Evolutionary conservation across 345 rosid genomes (phyloP).

Genomic region (Hibiscus tridactylites): DNA sequence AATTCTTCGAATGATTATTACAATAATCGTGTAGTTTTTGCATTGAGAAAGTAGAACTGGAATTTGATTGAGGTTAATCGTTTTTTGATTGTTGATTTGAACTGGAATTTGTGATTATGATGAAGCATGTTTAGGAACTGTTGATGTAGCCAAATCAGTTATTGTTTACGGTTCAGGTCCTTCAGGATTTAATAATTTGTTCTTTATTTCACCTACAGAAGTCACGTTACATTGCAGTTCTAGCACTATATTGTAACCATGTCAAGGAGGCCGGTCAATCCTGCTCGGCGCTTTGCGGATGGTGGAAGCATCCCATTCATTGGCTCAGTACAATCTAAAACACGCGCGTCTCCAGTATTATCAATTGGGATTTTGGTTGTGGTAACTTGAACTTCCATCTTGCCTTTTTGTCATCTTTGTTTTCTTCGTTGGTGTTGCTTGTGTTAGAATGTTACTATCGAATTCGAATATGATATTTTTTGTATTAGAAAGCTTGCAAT

Average conservation of each 20-base stretch:
- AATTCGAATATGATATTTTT: background rate
- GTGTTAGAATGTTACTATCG: background rate
- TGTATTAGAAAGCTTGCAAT: background rate
- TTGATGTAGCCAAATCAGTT: background rate
- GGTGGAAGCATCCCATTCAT: slow-evolving; percentile 42
- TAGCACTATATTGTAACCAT: slow-evolving; percentile 15
- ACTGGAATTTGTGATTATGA: background rate
- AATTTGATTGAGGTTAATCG: background rate
- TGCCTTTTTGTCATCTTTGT: background rate
- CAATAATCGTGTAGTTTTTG: background rate
- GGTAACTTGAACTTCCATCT: slow-evolving; percentile 27
- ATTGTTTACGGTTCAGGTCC: background rate
- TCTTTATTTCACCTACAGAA: background rate
- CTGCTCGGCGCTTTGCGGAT: slow-evolving; percentile 42
- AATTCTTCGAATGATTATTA: background rate
- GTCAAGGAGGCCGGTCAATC: slow-evolving; percentile 65
- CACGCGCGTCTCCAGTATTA: slow-evolving; percentile 46
- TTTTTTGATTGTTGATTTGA: background rate
- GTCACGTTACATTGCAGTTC: slow-evolving; percentile 9
- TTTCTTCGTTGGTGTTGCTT: background rate
- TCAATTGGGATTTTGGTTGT: slow-evolving; percentile 36
- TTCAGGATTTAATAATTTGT: background rate
- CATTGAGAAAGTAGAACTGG: background rate
- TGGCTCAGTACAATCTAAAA: slow-evolving; percentile 41
- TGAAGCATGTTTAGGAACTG: background rate